phyloP scores from a whole-genome alignment of 352 stramenopile genomes.

The Pythium guiyangense region DNA sequence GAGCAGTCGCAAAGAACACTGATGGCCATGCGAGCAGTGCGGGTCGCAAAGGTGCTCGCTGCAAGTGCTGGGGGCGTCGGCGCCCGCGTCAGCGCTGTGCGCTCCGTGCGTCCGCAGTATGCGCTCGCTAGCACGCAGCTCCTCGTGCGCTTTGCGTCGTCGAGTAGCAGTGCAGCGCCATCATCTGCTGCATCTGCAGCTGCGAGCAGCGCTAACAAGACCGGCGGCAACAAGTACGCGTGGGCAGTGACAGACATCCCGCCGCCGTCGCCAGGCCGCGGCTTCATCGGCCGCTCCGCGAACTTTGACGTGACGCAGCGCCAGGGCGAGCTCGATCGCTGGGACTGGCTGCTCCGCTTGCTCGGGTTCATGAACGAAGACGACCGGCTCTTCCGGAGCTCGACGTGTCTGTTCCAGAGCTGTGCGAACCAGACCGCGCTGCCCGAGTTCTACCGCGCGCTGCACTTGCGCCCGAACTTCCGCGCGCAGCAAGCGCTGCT shows the following conservation, averaged over 20 bases:
- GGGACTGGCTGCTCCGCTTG: constrained; percentile 79
- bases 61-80: background rate
- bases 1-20: background rate
- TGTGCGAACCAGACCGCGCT: constrained; percentile 79
- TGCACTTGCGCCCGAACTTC: constrained; percentile 82
- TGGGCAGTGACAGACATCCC: constrained; percentile 80
- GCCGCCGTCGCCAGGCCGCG: constrained; percentile 67
- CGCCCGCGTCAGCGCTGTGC: background rate
- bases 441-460: constrained; percentile 64
- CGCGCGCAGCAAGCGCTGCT: constrained; percentile 91
- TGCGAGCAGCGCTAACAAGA: constrained; percentile 4
- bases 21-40: constrained; percentile 12
- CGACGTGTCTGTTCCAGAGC: constrained; percentile 74
- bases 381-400: constrained; percentile 67
- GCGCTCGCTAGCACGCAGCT: constrained; percentile 10
- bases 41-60: constrained; percentile 7
- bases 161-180: constrained; percentile 5
- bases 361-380: constrained; percentile 88
- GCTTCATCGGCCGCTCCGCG: constrained; percentile 59
- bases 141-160: constrained; percentile 24
- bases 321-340: constrained; percentile 55
- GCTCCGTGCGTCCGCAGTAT: background rate
- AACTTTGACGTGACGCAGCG: constrained; percentile 83
- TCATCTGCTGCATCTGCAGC: background rate
- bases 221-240: constrained; percentile 49